phyloP scores from a whole-genome alignment of 1,284 basidiomycete species.

The Ganoderma sinense region DNA sequence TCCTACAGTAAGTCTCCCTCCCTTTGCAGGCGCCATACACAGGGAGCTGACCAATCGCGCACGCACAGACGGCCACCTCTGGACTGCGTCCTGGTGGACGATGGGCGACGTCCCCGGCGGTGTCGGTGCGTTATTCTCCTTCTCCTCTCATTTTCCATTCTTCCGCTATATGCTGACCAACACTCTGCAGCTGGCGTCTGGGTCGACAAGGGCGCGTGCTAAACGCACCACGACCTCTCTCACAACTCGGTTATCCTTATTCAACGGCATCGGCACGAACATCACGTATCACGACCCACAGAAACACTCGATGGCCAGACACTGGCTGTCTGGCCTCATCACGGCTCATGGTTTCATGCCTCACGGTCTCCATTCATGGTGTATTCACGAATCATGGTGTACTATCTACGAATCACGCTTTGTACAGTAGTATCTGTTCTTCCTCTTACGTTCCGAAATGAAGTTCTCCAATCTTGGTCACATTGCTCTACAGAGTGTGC shows the following conservation, averaged over 20 bases:
- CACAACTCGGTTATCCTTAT: neutral
- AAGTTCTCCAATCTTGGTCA: neutral
- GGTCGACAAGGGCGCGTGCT: slow-evolving; percentile 64
- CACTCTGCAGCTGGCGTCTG: slow-evolving; percentile 53
- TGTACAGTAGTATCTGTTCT: neutral
- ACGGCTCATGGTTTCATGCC: neutral
- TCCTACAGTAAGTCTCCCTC: slow-evolving; percentile 52
- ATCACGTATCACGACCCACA: neutral
- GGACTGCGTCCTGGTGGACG: slow-evolving; percentile 74
- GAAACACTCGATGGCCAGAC: neutral
- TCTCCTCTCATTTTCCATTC: neutral
- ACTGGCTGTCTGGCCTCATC: neutral
- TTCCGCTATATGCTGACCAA: neutral
- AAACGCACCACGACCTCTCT: slow-evolving; percentile 7
- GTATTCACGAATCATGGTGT: neutral
- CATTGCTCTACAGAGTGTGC: neutral
- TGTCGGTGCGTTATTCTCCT: slow-evolving; percentile 38
- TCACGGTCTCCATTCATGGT: neutral
- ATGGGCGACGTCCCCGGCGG: slow-evolving; percentile 63
- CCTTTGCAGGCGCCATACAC: slow-evolving; percentile 10
- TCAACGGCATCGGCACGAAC: neutral
- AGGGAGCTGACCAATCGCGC: slow-evolving; percentile 16
- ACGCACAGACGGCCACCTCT: slow-evolving; percentile 55
- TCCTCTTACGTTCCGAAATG: neutral
- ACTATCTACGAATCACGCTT: neutral